Evolutionary conservation across 2,329 filamentous ascomycete species (phyloP).

Genomic region (Colletotrichum sp.): DNA sequence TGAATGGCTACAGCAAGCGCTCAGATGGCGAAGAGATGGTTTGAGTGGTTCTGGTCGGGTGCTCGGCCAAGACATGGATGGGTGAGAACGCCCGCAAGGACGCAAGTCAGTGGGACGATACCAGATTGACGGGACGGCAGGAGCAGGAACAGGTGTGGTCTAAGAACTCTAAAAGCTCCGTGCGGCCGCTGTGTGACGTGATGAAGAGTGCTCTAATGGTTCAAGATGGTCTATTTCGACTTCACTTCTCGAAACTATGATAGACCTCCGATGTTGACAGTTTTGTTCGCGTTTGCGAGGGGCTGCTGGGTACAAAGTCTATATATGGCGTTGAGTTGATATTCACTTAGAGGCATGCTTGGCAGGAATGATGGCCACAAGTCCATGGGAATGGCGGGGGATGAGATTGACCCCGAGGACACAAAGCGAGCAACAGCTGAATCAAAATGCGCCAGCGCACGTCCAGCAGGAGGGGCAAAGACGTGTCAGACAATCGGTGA

Average conservation of each 20-base stretch:
- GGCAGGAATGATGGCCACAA: background rate
- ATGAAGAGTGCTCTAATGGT: background rate
- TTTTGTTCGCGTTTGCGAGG: background rate
- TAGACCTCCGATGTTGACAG: background rate
- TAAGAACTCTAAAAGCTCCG: background rate
- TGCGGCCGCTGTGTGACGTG: background rate
- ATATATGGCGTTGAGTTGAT: background rate
- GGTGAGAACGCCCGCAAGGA: slow-evolving; percentile 19
- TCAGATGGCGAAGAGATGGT: background rate
- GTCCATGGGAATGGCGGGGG: background rate
- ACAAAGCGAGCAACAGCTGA: background rate
- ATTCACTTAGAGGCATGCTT: background rate
- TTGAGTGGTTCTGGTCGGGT: background rate
- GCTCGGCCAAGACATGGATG: background rate
- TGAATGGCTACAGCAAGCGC: background rate
- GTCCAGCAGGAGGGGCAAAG: background rate
- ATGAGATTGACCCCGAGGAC: background rate
- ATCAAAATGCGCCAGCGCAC: background rate
- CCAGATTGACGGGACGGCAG: background rate
- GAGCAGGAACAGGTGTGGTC: background rate
- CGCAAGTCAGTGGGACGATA: slow-evolving; percentile 9
- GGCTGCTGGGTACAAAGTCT: background rate
- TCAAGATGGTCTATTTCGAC: background rate
- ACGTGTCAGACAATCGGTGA: background rate
- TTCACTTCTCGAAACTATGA: background rate